Evolutionary conservation across 768 basidiomycete species (phyloP).

Genomic region (Hirschioporus abietinus): DNA sequence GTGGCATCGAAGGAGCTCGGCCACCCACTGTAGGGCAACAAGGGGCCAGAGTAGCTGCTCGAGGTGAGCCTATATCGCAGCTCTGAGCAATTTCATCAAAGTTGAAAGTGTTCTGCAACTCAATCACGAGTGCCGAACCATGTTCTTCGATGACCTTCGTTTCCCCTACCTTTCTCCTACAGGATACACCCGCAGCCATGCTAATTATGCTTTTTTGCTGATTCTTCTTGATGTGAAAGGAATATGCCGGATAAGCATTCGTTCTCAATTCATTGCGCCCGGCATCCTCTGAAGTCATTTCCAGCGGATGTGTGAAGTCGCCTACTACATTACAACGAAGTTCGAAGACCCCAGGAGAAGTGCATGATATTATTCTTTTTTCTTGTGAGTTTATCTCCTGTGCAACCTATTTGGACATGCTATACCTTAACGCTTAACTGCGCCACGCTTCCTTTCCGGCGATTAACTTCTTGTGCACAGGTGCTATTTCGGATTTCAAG

Average conservation of each 20-base stretch:
- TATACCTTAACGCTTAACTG: constrained; percentile 1
- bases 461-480: neutral
- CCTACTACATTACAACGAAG: neutral
- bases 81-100: neutral
- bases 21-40: neutral
- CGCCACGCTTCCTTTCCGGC: neutral
- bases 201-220: neutral
- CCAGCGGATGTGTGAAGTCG: neutral
- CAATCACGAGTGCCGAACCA: neutral
- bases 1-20: neutral
- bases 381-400: neutral
- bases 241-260: neutral
- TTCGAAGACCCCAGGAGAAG: neutral
- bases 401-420: neutral
- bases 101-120: neutral
- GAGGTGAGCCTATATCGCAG: neutral
- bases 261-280: neutral
- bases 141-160: neutral
- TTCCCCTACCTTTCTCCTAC: neutral
- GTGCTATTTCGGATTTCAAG: neutral
- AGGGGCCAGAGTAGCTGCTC: neutral
- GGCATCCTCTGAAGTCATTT: neutral
- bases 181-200: neutral
- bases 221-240: neutral
- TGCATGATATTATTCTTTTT: neutral